phyloP scores from a whole-genome alignment of 1,139 yeast species.

The Yamadazyma aaseri region DNA sequence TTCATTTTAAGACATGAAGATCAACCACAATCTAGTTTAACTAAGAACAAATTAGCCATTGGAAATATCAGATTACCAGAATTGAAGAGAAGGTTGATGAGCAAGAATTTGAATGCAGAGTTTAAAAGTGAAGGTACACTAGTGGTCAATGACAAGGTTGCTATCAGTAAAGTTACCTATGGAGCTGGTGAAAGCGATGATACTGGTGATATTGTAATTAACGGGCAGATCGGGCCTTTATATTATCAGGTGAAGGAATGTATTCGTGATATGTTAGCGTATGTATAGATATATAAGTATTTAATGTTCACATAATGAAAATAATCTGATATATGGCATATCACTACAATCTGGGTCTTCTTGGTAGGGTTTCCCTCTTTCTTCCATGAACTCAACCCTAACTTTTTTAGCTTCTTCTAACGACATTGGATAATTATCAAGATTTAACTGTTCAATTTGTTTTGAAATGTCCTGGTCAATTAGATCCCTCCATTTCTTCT shows the following conservation, averaged over 20 bases:
- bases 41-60: slow-evolving; percentile 58
- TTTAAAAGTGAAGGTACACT: slow-evolving; percentile 91
- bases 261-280: slow-evolving; percentile 79
- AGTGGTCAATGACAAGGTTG: slow-evolving; percentile 76
- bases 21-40: slow-evolving; percentile 12
- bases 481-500: slow-evolving; percentile 30
- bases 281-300: slow-evolving; percentile 35
- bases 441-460: slow-evolving; percentile 2
- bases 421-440: slow-evolving; percentile 19
- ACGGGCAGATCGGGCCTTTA: slow-evolving; percentile 74
- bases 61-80: slow-evolving; percentile 90
- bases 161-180: slow-evolving; percentile 67
- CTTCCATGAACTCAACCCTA: slow-evolving; percentile 35
- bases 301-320: slow-evolving; percentile 15
- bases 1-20: slow-evolving; percentile 35
- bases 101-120: slow-evolving; percentile 70
- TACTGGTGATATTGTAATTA: slow-evolving; percentile 81
- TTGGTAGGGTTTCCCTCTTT: slow-evolving; percentile 26
- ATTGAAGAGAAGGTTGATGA: slow-evolving; percentile 60
- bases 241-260: slow-evolving; percentile 78
- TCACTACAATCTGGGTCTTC: slow-evolving; percentile 6
- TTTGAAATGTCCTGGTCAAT: slow-evolving; percentile 3
- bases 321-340: slow-evolving; percentile 8
- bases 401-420: slow-evolving; percentile 25
- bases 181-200: slow-evolving; percentile 41